Base-by-base conservation (phyloP, 345 rosid species). In the Cardamine occulta region DNA sequence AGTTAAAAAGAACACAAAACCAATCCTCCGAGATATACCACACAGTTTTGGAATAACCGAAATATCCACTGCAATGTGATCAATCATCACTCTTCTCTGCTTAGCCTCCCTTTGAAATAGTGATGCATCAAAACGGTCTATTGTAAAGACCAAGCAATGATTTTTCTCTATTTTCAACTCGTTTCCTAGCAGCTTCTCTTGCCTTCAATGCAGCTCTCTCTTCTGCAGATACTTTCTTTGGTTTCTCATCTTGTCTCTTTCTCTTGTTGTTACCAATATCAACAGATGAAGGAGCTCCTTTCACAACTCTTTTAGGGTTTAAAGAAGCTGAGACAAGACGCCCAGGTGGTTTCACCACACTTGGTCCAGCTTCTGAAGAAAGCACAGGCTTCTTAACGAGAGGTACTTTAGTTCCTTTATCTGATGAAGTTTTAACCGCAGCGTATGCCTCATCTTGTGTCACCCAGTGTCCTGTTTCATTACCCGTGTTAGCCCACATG, bases 101-200 rank as follows among this genome's bases (percentile, higher is more conserved):
- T 47, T 29, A 44, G 47, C n/a, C 48, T 60, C 48, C 26, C 23
- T 21, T 21, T 21, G 23, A 21, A 21, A 21, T 21, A 21, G 23
- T 21, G 23, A 21, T 21, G 23, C 23, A 21, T 93, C 88, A 93
- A 61, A 60, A 84, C 8, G 87, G 69, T 57, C 77, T 78, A 59
- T 87, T 84, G 83, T 94, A 91, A 74, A 91, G 89, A 52, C 98
- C 98, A 57, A 89, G 96, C 81, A 90, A 81, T 18, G 91, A 62
- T 80, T 91, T 91, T 81, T 94, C 97, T 74, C 98, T 86, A 66
- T 88, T 85, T 82, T 94, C 97, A 35, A 91, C 95, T 75, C 97
- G 88, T 88, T 86, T 94, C 79, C 83, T 88, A 24, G 97, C 97
- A 78, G 98, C 97, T 82, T 88, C 98, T 80, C 98, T 87, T 2